These are phyloP conservation scores for Suhomyces pyralidae DNA, from an alignment of 805 yeast genomes.

Conservation along the genomic window DNA sequence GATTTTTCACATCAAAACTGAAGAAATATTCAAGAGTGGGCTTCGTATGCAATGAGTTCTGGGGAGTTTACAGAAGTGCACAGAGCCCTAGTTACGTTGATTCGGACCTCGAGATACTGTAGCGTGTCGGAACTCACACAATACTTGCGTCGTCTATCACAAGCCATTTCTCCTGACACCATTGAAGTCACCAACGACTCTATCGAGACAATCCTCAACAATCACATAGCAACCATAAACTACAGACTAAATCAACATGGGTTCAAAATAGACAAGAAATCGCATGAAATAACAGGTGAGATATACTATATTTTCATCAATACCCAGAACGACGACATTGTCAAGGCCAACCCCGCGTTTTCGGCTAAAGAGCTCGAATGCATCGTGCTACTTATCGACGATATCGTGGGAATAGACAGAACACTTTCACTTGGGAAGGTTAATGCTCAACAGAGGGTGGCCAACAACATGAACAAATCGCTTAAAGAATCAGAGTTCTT, in stretches of 20 bases:
- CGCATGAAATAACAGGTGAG: slow-evolving; percentile 32
- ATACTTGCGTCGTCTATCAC: slow-evolving; percentile 18
- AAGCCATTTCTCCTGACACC: background rate
- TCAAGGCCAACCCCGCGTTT: slow-evolving; percentile 37
- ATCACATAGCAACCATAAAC: slow-evolving; percentile 29
- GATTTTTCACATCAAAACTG: background rate
- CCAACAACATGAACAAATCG: slow-evolving; percentile 24
- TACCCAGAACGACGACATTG: slow-evolving; percentile 35
- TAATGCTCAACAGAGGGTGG: slow-evolving; percentile 32
- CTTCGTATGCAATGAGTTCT: background rate
- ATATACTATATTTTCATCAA: slow-evolving; percentile 41
- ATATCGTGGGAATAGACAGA: slow-evolving; percentile 38
- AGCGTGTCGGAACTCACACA: slow-evolving; percentile 18
- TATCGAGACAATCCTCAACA: slow-evolving; percentile 10
- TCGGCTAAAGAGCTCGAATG: slow-evolving; percentile 39
- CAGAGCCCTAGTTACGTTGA: slow-evolving; percentile 27
- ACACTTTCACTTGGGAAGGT: slow-evolving; percentile 33
- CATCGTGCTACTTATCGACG: slow-evolving; percentile 46
- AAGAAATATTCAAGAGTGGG: background rate
- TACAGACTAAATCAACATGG: slow-evolving; percentile 33
- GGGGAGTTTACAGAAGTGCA: slow-evolving; percentile 6
- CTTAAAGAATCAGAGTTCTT: slow-evolving; percentile 38
- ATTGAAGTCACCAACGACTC: slow-evolving; percentile 1
- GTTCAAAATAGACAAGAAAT: slow-evolving; percentile 41
- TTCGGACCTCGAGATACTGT: slow-evolving; percentile 25